phyloP scores from a whole-genome alignment of 306 rosid genomes.

The Pterocarpus macrocarpus region DNA sequence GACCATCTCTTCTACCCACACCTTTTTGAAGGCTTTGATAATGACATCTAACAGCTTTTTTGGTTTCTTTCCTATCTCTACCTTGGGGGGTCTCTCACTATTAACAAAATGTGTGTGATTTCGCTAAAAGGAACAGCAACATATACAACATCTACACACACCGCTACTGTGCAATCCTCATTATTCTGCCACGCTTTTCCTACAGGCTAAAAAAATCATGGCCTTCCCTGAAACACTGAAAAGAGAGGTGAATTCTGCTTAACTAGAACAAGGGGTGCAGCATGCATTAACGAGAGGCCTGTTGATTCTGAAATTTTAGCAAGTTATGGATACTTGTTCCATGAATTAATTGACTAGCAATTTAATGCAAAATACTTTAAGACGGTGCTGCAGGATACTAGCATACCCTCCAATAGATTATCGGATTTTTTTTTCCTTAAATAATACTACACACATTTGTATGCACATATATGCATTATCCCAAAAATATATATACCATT shows the following conservation, averaged over 20 bases:
- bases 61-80: constrained; percentile 41
- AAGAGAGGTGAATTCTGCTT: constrained; percentile 11
- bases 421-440: not conserved
- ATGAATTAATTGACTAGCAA: constrained; percentile 8
- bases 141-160: not conserved
- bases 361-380: constrained; percentile 23
- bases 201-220: not conserved
- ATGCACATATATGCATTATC: too few relatives aligned
- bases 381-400: constrained; percentile 35
- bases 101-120: constrained; percentile 46
- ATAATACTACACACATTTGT: too few relatives aligned
- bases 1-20: constrained; percentile 58
- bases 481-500: too few relatives aligned
- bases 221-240: constrained; percentile 29
- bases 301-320: constrained; percentile 23
- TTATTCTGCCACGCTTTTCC: constrained; percentile 39
- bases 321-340: constrained; percentile 10
- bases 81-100: constrained; percentile 37
- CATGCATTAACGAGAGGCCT: constrained; percentile 38
- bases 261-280: constrained; percentile 29
- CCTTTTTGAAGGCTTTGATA: constrained; percentile 68
- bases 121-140: constrained; percentile 50
- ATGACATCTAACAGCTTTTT: constrained; percentile 75
- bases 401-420: constrained; percentile 29
- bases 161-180: constrained; percentile 27